Percentiles rank a stretch among this genome's conserved stretches.
phyloP scores from a whole-genome alignment of 306 rosid species.

The Sphenostylis stenocarpa region DNA sequence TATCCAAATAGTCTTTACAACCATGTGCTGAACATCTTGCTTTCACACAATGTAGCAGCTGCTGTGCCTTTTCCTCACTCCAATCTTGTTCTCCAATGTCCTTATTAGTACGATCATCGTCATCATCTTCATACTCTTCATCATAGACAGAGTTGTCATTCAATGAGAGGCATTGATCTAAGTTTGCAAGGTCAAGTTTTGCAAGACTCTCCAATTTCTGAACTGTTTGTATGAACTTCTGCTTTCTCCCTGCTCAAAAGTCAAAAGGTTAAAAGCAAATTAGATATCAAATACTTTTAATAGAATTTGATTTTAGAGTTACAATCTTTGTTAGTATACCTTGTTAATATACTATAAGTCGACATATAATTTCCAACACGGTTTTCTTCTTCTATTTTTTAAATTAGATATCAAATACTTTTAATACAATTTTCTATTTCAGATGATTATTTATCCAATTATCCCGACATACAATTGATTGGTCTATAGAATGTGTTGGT shows the following conservation, averaged over 20 bases:
- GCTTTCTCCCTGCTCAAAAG: slow-evolving; percentile 60
- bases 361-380: no score
- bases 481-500: not conserved
- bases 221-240: slow-evolving; percentile 42
- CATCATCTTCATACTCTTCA: slow-evolving; percentile 21
- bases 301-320: no score
- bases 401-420: no score
- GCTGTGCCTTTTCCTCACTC: slow-evolving; percentile 43
- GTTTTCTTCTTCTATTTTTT: no score
- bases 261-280: no score
- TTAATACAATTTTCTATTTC: no score
- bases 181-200: slow-evolving; percentile 36
- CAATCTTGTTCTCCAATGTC: slow-evolving; percentile 32
- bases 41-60: slow-evolving; percentile 45
- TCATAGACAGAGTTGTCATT: slow-evolving; percentile 27
- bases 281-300: no score
- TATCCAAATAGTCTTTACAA: slow-evolving; percentile 27
- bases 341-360: no score
- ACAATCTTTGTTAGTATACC: no score
- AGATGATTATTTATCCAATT: not conserved
- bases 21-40: slow-evolving; percentile 29
- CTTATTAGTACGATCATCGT: not conserved
- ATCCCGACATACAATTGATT: not conserved
- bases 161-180: slow-evolving; percentile 27
- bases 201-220: slow-evolving; percentile 48